A percentile compares a stretch with the other conserved stretches of the same genome.
Conservation (phyloP, 305 asterid species). For the Fraxinus velutina region DNA sequence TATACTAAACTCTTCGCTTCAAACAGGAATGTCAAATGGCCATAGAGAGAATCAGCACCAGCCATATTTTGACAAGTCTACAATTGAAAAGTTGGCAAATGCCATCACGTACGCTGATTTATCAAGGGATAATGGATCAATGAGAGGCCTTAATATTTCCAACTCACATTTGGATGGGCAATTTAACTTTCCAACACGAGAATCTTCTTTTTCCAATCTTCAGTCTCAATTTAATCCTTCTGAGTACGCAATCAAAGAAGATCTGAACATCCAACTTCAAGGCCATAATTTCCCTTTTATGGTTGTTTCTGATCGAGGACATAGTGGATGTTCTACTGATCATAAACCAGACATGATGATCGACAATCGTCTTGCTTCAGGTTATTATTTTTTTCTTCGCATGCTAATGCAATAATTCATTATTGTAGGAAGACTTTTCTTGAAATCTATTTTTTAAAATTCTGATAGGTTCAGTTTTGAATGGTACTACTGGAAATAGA, state of each 20-base stretch:
- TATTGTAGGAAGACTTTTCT: background rate
- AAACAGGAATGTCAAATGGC: constrained; percentile 35
- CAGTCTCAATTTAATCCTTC: constrained; percentile 43
- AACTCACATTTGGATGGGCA: constrained; percentile 37
- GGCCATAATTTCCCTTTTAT: constrained; percentile 27
- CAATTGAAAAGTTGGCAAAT: constrained; percentile 39
- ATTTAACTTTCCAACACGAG: constrained; percentile 45
- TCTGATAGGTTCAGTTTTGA: constrained; percentile 44
- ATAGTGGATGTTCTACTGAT: constrained; percentile 28
- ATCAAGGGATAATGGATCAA: constrained; percentile 34
- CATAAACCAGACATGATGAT: constrained; percentile 24
- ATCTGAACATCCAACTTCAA: constrained; percentile 36
- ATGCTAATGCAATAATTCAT: background rate
- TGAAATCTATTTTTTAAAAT: background rate
- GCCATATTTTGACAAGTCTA: constrained; percentile 35
- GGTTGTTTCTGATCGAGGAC: constrained; percentile 24
- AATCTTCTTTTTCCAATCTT: constrained; percentile 57
- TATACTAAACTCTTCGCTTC: constrained; percentile 33
- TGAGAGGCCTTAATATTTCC: constrained; percentile 24
- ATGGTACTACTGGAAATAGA: constrained; percentile 37
- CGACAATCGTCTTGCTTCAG: constrained; percentile 21
- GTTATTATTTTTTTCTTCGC: constrained; percentile 21
- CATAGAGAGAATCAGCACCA: constrained; percentile 38
- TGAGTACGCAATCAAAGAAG: constrained; percentile 40
- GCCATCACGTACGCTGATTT: constrained; percentile 34